Conservation (phyloP, 164 flowering plant species). For the Vitis amurensis region DNA sequence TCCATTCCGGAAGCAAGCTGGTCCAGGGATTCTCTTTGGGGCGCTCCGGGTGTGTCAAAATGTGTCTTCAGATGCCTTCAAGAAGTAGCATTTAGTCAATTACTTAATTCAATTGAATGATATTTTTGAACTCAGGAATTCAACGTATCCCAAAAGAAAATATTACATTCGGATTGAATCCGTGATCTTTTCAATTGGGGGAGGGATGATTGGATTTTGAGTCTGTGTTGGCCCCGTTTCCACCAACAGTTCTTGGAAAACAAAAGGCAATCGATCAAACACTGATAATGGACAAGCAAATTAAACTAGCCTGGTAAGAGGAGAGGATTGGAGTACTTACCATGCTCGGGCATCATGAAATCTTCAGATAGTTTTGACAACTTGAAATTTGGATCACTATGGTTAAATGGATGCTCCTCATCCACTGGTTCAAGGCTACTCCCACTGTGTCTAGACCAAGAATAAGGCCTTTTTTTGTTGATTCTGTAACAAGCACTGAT, state of each 20-base stretch:
- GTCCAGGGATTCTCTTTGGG: conserved; percentile 63
- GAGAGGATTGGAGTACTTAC: conserved; percentile 21
- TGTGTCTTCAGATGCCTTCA: conserved; percentile 81
- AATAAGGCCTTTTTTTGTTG: conserved; percentile 45
- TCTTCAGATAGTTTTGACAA: conserved; percentile 47
- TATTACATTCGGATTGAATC: conserved; percentile 47
- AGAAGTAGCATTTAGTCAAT: not conserved
- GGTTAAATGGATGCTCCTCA: conserved; percentile 50
- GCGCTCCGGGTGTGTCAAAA: conserved; percentile 78
- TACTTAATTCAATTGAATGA: not conserved
- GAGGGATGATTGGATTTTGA: conserved; percentile 33
- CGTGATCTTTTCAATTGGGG: conserved; percentile 53
- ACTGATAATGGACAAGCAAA: too few species aligned
- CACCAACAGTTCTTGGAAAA: conserved; percentile 58
- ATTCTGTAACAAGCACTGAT: conserved; percentile 30
- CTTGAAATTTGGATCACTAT: conserved; percentile 49
- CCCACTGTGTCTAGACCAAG: conserved; percentile 52
- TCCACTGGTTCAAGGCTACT: conserved; percentile 66
- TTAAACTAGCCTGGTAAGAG: not conserved
- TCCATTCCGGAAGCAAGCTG: conserved; percentile 69
- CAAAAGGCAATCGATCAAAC: not conserved
- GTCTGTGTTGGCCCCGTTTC: conserved; percentile 91
- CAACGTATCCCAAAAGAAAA: not conserved
- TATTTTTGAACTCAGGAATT: not conserved
- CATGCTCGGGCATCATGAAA: too few species aligned